Evolutionary conservation across 2,329 filamentous ascomycete species (phyloP).

Genomic region (Pseudopithomyces maydicus): DNA sequence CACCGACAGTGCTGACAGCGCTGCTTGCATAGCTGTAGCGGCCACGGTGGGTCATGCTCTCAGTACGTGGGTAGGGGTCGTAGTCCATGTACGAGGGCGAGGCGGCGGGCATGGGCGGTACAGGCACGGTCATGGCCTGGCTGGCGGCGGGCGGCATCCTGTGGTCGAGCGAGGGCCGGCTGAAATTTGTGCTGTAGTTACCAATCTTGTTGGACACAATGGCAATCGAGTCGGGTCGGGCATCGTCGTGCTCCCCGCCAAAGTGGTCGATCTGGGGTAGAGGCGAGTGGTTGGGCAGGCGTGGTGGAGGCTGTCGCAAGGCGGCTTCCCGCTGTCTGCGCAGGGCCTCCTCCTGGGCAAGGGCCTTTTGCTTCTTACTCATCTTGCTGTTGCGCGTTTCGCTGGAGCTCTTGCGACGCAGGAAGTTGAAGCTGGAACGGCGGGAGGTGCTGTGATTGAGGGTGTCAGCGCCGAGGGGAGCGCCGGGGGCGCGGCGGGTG

Average conservation of each 20-base stretch:
- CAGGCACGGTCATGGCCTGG: slow-evolving; percentile 18
- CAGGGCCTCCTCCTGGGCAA: slow-evolving; percentile 57
- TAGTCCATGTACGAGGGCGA: slow-evolving; percentile 57
- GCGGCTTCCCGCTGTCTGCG: slow-evolving; percentile 62
- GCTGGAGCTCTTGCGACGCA: slow-evolving; percentile 41
- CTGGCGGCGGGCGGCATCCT: slow-evolving; percentile 41
- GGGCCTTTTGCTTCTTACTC: slow-evolving; percentile 64
- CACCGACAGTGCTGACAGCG: slow-evolving; percentile 72
- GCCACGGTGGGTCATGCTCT: slow-evolving; percentile 96
- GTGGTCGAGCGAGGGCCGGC: slow-evolving; percentile 43
- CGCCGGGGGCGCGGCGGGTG: too few species aligned
- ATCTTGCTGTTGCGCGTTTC: slow-evolving; percentile 41
- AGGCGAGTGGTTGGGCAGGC: slow-evolving; percentile 56
- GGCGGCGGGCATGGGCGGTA: slow-evolving; percentile 59
- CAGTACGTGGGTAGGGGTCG: slow-evolving; percentile 80
- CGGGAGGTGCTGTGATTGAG: slow-evolving; percentile 28
- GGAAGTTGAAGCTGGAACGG: slow-evolving; percentile 44
- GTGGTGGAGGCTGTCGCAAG: slow-evolving; percentile 64
- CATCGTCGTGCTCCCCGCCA: slow-evolving; percentile 66
- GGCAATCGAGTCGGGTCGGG: slow-evolving; percentile 65
- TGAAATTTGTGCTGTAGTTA: slow-evolving; percentile 37
- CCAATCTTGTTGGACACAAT: slow-evolving; percentile 64
- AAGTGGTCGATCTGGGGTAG: slow-evolving; percentile 60
- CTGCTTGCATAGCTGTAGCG: slow-evolving; percentile 96
- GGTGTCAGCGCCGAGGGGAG: too few species aligned